Evolutionary conservation across 2,329 filamentous ascomycete species (phyloP).

Genomic region (Pyrenophora graminea): DNA sequence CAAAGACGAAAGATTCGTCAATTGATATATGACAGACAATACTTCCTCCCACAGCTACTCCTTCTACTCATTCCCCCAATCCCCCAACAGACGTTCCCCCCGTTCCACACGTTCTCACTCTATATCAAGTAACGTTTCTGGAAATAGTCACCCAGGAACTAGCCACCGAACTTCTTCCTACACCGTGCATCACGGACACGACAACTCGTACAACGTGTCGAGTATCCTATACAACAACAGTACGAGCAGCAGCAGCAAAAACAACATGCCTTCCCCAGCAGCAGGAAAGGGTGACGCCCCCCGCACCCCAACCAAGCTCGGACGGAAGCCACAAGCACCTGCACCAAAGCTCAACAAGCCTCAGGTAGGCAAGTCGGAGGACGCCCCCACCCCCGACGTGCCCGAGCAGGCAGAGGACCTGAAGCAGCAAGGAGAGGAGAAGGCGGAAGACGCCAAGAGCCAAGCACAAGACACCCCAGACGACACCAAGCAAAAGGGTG

Average conservation of each 20-base stretch:
- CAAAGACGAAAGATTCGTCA: constrained; percentile 44
- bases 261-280: constrained; percentile 55
- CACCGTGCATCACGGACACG: constrained; percentile 29
- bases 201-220: constrained; percentile 38
- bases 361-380: constrained; percentile 36
- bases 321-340: constrained; percentile 49
- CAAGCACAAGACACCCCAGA: constrained; percentile 47
- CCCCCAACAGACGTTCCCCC: constrained; percentile 51
- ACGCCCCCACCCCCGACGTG: constrained; percentile 44
- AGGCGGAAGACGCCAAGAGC: constrained; percentile 44
- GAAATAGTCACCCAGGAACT: constrained; percentile 32
- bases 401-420: constrained; percentile 43
- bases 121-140: constrained; percentile 44
- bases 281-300: constrained; percentile 55
- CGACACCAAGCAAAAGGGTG: constrained; percentile 38
- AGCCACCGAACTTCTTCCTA: constrained; percentile 22
- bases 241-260: too few species aligned
- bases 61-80: constrained; percentile 58
- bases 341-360: constrained; percentile 51
- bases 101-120: constrained; percentile 46
- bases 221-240: constrained; percentile 39
- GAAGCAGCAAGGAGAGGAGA: constrained; percentile 44
- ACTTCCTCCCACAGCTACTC: constrained; percentile 54
- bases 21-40: constrained; percentile 55
- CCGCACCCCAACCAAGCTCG: constrained; percentile 58